Conservation (phyloP, 2,329 filamentous ascomycete species). For the Diaporthe vaccinii region DNA sequence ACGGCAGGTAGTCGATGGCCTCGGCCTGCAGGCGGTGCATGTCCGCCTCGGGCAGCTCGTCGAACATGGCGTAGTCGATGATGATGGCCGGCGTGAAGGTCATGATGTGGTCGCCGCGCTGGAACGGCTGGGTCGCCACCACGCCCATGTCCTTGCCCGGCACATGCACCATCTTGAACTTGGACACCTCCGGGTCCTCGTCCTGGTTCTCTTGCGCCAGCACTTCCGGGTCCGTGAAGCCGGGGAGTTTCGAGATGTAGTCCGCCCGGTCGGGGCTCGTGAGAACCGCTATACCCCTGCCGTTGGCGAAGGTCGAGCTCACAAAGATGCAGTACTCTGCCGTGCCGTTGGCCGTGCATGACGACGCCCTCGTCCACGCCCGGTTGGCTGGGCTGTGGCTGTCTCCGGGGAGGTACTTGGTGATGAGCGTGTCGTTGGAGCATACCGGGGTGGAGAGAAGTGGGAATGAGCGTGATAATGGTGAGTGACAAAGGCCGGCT, state of each 20-base stretch:
- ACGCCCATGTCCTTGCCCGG: slow-evolving; percentile 56
- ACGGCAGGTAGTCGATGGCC: slow-evolving; percentile 50
- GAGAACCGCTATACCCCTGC: slow-evolving; percentile 55
- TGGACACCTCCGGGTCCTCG: slow-evolving; percentile 43
- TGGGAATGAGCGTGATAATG: slow-evolving; percentile 23
- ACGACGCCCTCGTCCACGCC: slow-evolving; percentile 41
- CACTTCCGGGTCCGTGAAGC: slow-evolving; percentile 47
- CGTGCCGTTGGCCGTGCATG: slow-evolving; percentile 46
- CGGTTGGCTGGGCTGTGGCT: slow-evolving; percentile 11
- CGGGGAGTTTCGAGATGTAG: slow-evolving; percentile 46
- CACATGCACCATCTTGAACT: slow-evolving; percentile 53
- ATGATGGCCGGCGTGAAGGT: slow-evolving; percentile 54
- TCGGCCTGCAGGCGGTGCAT: slow-evolving; percentile 50
- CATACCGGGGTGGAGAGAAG: slow-evolving; percentile 32
- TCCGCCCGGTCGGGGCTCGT: slow-evolving; percentile 52
- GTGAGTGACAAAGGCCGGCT: slow-evolving; percentile 35
- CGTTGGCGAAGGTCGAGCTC: slow-evolving; percentile 51
- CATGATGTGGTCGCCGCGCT: slow-evolving; percentile 55
- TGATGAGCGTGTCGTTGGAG: slow-evolving; percentile 33
- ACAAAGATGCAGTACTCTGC: slow-evolving; percentile 53
- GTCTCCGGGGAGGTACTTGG: slow-evolving; percentile 23
- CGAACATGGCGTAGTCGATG: slow-evolving; percentile 56
- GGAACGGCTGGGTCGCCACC: slow-evolving; percentile 51
- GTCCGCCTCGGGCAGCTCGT: slow-evolving; percentile 46
- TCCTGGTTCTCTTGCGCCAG: slow-evolving; percentile 47